phyloP scores from a whole-genome alignment of 768 basidiomycete genomes.

The Phanerodontia chrysosporium region DNA sequence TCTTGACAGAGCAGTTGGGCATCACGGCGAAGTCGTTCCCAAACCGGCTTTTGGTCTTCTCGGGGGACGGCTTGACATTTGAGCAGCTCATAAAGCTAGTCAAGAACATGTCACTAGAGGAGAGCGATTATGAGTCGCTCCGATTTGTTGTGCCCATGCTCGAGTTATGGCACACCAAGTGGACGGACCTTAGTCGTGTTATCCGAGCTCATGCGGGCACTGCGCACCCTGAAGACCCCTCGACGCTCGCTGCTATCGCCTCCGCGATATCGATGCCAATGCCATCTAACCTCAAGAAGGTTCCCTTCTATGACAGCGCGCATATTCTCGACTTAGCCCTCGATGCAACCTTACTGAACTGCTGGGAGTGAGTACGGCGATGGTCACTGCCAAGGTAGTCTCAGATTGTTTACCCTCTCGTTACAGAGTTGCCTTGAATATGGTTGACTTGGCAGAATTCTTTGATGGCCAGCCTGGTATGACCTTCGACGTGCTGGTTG shows the following conservation, averaged over 20 bases:
- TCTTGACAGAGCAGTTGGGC: conserved; percentile 9
- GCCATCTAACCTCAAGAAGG: conserved; percentile 14
- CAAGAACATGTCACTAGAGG: conserved; percentile 6
- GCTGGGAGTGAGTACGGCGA: conserved; percentile 19
- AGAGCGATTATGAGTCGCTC: conserved; percentile 20
- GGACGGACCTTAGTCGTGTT: conserved; percentile 27
- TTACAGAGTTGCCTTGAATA: too few relatives aligned
- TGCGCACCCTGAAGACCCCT: conserved; percentile 12
- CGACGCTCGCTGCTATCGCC: conserved; percentile 15
- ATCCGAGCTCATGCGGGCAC: conserved; percentile 21
- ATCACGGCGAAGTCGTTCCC: neutral
- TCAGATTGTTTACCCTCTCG: too few relatives aligned
- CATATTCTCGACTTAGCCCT: conserved; percentile 9
- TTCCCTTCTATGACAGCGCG: conserved; percentile 12
- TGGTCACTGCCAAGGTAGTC: too few relatives aligned
- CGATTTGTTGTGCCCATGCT: conserved; percentile 23
- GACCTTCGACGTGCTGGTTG: too few relatives aligned
- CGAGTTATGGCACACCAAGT: conserved; percentile 30
- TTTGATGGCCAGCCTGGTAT: too few relatives aligned
- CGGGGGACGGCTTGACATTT: conserved; percentile 17
- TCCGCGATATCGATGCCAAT: neutral
- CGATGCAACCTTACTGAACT: conserved; percentile 15
- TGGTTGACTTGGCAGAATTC: too few relatives aligned
- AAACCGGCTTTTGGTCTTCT: neutral
- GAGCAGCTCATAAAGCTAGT: conserved; percentile 5